Evolutionary conservation across 805 yeast species (phyloP), one percentile per base, ranked within the genome.

Genomic region (Priceomyces medius): DNA sequence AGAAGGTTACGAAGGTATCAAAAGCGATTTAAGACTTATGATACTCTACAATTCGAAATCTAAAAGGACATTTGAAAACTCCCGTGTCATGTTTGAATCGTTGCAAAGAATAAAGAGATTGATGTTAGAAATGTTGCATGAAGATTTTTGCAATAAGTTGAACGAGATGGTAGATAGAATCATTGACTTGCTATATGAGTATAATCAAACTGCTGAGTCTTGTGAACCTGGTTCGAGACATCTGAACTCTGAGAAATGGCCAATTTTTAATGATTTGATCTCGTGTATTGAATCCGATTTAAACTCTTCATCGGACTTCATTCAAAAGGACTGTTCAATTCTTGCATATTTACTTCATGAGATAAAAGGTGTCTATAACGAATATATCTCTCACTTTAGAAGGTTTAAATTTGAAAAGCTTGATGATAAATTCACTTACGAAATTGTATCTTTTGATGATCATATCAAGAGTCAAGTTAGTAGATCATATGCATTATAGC

Each of bases 381-480:
- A 50, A 17, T 50, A 44, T 36, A 32, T 48, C 10, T 13, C 38
- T 2, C 32, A 36, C n/a, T 48, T 40, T 23, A 34, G 24, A 18
- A 37, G 14, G 5, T 21, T 32, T 20, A 31, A 28, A 13, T 23
- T 31, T 27, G 34, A 35, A 3, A 28, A 27, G 4, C 27, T 23
- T 9, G 23, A 32, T 16, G 38, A 38, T 20, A 28, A 35, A n/a
- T 49, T 45, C 33, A 29, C n/a, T 13, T 50, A 48, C 34, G 52
- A 50, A 31, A 50, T 50, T 17, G 47, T 45, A 18, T 44, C 45
- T 28, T 45, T 48, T 37, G 54, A 50, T 40, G 50, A 48, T 27
- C 50, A 46, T 28, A 31, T 49, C n/a, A 49, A 44, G 27, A 41
- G 37, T 19, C 40, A 35, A 18, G 7, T 26, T 5, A 14, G 29